Percentiles rank a stretch among this genome's conserved stretches.
These are phyloP conservation scores for Perkinsus olseni DNA, from an alignment of 169 alveolate species.

Conservation along the genomic window DNA sequence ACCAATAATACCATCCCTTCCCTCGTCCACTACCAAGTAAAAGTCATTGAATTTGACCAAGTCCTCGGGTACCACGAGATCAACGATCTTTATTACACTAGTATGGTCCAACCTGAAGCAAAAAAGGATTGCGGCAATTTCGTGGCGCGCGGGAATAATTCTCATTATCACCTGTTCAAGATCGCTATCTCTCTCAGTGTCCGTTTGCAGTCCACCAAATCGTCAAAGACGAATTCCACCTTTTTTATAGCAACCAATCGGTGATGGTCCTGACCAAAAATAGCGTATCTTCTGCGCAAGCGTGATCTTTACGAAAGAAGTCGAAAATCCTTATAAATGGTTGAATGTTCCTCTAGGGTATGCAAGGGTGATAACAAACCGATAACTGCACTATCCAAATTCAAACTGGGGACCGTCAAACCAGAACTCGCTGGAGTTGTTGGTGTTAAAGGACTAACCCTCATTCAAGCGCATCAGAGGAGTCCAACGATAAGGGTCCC, in stretches of 20 bases:
- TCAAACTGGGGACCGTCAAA: too few relatives aligned
- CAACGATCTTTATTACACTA: background rate
- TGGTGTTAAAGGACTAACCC: too few relatives aligned
- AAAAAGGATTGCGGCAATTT: too few relatives aligned
- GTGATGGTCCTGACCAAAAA: constrained; percentile 35
- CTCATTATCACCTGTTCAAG: constrained; percentile 73
- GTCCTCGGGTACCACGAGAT: constrained; percentile 64
- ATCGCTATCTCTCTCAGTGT: constrained; percentile 83
- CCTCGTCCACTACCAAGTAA: background rate
- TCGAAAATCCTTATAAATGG: too few relatives aligned
- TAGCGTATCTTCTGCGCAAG: too few relatives aligned
- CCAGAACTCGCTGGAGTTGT: too few relatives aligned
- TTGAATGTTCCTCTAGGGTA: too few relatives aligned
- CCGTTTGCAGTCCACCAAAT: constrained; percentile 79
- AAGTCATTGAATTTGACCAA: constrained; percentile 70
- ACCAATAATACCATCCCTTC: background rate
- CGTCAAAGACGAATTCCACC: constrained; percentile 77
- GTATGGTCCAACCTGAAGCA: background rate
- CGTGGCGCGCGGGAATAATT: too few relatives aligned
- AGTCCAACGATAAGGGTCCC: too few relatives aligned
- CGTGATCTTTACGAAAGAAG: too few relatives aligned
- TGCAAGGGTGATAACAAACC: too few relatives aligned
- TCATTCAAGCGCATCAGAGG: too few relatives aligned
- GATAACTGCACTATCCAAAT: background rate
- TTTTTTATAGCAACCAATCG: constrained; percentile 83